Percentiles rank a stretch among this genome's conserved stretches.
phyloP scores from a whole-genome alignment of 768 basidiomycete genomes.

The Hysterangium stoloniferum region DNA sequence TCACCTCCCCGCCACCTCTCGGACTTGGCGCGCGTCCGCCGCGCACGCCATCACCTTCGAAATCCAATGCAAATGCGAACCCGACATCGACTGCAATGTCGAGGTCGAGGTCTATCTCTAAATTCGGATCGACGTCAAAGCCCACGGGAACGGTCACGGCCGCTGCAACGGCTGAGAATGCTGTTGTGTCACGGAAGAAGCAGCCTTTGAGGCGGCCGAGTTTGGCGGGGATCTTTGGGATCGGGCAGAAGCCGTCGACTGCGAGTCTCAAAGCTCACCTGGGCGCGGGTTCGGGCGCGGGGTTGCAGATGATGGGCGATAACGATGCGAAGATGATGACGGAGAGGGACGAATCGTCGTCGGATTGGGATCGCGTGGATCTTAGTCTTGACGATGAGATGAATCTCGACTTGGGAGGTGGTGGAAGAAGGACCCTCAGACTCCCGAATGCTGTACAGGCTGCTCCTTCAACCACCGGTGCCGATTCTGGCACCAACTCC shows the following conservation, averaged over 20 bases:
- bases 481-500: not conserved
- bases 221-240: constrained; percentile 7
- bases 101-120: too few species aligned
- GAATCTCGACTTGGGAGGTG: not conserved
- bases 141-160: constrained; percentile 5
- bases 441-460: too few species aligned
- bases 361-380: constrained; percentile 2
- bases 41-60: not conserved
- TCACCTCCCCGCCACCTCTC: not conserved
- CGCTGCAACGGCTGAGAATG: not conserved
- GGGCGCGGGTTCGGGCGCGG: too few species aligned
- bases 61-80: too few species aligned
- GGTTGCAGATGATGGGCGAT: too few species aligned
- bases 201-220: constrained; percentile 1
- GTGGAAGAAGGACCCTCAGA: too few species aligned
- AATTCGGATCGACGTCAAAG: not conserved
- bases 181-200: not conserved
- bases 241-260: not conserved
- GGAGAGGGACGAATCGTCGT: not conserved
- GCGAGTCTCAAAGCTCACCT: not conserved
- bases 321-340: not conserved
- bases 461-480: too few species aligned
- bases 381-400: not conserved
- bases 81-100: too few species aligned
- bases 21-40: not conserved